phyloP scores from a whole-genome alignment of 352 stramenopile species.

The Globisporangium barbulae region DNA sequence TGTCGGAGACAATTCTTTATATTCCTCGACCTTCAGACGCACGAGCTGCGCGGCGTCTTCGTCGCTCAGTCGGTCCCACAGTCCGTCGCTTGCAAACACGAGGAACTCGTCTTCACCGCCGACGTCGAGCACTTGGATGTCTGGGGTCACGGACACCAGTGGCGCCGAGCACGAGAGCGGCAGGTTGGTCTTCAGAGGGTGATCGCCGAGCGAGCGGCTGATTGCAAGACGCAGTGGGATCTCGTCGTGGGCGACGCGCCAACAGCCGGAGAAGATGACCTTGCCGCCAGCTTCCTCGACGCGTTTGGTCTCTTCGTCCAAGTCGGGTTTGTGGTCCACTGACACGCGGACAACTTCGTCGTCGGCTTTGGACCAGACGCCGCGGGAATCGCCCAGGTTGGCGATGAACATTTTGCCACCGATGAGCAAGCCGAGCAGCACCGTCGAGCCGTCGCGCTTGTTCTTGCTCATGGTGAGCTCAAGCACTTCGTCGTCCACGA shows the following conservation, averaged over 20 bases:
- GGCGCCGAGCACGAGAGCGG: slow-evolving; percentile 54
- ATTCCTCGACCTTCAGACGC: slow-evolving; percentile 51
- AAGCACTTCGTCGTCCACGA: slow-evolving; percentile 71
- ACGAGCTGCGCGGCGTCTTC: slow-evolving; percentile 60
- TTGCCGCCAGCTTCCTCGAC: slow-evolving; percentile 68
- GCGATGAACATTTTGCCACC: slow-evolving; percentile 74
- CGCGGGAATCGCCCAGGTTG: slow-evolving; percentile 75
- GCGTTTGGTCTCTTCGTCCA: slow-evolving; percentile 54
- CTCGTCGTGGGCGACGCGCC: slow-evolving; percentile 77
- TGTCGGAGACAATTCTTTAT: slow-evolving; percentile 16
- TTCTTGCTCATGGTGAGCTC: slow-evolving; percentile 59
- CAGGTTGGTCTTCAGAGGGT: slow-evolving; percentile 70
- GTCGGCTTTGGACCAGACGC: slow-evolving; percentile 37
- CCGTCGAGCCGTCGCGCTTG: slow-evolving; percentile 75
- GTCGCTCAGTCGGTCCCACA: slow-evolving; percentile 78
- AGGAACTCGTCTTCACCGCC: slow-evolving; percentile 48
- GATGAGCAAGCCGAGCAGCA: slow-evolving; percentile 65
- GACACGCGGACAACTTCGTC: slow-evolving; percentile 59
- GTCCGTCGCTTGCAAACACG: slow-evolving; percentile 73
- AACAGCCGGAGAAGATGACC: slow-evolving; percentile 79
- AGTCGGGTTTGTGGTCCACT: slow-evolving; percentile 76
- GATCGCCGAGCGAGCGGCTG: slow-evolving; percentile 73
- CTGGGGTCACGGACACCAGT: slow-evolving; percentile 66
- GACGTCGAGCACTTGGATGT: slow-evolving; percentile 69
- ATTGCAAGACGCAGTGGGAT: slow-evolving; percentile 70